phyloP scores from a whole-genome alignment of 23 red algal genomes.

The Gracilaria domingensis region DNA sequence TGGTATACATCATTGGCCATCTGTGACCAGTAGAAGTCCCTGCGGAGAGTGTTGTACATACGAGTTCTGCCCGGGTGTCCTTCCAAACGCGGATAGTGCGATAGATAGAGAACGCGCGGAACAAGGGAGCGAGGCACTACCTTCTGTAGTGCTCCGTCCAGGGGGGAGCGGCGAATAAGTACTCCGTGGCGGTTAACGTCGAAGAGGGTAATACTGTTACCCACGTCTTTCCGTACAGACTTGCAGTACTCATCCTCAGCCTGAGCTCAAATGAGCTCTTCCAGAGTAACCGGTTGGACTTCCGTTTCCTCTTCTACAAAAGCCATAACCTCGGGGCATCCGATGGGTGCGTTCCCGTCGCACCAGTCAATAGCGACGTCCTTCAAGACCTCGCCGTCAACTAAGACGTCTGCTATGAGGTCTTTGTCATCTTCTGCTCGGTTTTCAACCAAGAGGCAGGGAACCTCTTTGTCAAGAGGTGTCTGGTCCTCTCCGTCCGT shows the following conservation, averaged over 20 bases:
- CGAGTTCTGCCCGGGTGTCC: slow-evolving; percentile 29
- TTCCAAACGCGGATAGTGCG: slow-evolving; percentile 17
- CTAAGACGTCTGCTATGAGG: background rate
- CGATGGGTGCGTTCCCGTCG: background rate
- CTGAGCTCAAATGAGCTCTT: slow-evolving; percentile 33
- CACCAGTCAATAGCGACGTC: background rate
- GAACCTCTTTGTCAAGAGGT: background rate
- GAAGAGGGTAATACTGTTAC: background rate
- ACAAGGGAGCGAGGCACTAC: background rate
- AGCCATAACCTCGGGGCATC: slow-evolving; percentile 11
- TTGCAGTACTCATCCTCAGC: slow-evolving; percentile 24
- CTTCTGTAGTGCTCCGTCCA: background rate
- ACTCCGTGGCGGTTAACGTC: slow-evolving; percentile 7
- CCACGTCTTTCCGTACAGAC: background rate
- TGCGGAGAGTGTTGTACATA: slow-evolving; percentile 42
- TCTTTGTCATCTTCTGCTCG: background rate
- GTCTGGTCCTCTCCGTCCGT: slow-evolving; percentile 26
- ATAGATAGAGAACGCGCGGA: background rate
- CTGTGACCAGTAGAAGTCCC: slow-evolving; percentile 26
- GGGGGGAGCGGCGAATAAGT: background rate
- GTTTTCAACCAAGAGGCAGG: slow-evolving; percentile 9
- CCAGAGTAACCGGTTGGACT: background rate
- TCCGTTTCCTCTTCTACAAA: background rate
- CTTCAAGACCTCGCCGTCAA: background rate
- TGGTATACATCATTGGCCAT: slow-evolving; percentile 41